Evolutionary conservation across 1,284 basidiomycete genomes (phyloP).

Genomic region (Amylostereum chailletii): DNA sequence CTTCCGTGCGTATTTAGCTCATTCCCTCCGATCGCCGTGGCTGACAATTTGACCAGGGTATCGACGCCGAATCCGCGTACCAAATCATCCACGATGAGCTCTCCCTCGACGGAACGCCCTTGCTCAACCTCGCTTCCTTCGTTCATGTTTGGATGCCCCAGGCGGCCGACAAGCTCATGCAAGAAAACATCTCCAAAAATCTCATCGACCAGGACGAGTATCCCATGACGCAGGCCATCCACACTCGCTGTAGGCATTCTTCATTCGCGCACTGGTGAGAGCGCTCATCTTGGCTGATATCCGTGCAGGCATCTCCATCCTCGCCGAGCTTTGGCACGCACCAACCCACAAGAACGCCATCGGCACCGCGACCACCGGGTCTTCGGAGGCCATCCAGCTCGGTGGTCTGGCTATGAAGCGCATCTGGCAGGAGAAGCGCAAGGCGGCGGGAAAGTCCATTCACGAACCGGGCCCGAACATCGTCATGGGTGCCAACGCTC

Average conservation of each 20-base stretch:
- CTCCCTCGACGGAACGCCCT: constrained; percentile 68
- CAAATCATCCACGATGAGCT: constrained; percentile 84
- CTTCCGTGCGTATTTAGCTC: constrained; percentile 28
- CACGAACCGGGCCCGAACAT: constrained; percentile 66
- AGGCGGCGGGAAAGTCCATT: constrained; percentile 79
- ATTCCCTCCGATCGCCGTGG: neutral
- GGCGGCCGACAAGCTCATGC: constrained; percentile 62
- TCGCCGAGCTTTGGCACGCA: constrained; percentile 92
- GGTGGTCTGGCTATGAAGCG: constrained; percentile 94
- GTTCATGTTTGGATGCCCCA: constrained; percentile 56
- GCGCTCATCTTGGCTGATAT: constrained; percentile 63
- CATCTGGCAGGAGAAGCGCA: constrained; percentile 85
- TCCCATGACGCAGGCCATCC: constrained; percentile 62
- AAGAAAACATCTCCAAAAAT: constrained; percentile 85
- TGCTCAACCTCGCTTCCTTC: constrained; percentile 79
- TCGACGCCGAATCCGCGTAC: constrained; percentile 53
- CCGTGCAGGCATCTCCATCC: constrained; percentile 72
- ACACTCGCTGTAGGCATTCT: constrained; percentile 6
- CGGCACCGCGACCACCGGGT: constrained; percentile 91
- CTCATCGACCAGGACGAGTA: constrained; percentile 91
- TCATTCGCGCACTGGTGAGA: constrained; percentile 1
- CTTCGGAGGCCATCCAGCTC: constrained; percentile 88
- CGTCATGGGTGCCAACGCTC: constrained; percentile 31
- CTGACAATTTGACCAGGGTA: constrained; percentile 29
- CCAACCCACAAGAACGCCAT: constrained; percentile 67